Conservation (phyloP, 345 rosid species). For the Noccaea caerulescens region DNA sequence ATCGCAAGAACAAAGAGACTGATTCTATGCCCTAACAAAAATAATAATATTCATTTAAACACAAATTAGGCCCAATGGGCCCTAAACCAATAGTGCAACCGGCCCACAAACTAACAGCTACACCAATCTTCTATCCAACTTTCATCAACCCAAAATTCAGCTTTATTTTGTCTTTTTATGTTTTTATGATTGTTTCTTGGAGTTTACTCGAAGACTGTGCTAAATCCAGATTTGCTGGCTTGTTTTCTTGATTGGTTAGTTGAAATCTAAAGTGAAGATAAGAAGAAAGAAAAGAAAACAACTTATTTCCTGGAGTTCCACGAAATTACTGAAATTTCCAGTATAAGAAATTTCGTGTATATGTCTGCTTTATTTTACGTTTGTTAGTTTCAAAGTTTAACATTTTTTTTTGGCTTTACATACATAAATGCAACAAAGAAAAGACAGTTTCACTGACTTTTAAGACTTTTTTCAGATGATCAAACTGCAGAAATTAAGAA, state of each 20-base stretch:
- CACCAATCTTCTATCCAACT: not conserved
- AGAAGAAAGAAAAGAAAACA: not conserved
- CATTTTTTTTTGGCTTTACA: conserved; percentile 3
- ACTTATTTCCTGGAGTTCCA: conserved; percentile 1
- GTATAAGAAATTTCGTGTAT: conserved; percentile 17
- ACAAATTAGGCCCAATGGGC: conserved; percentile 17
- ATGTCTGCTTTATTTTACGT: conserved; percentile 1
- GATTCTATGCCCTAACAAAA: conserved; percentile 20
- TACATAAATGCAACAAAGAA: conserved; percentile 24
- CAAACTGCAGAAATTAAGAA: conserved; percentile 32
- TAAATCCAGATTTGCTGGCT: conserved; percentile 20
- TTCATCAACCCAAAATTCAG: not conserved
- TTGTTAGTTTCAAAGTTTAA: not conserved
- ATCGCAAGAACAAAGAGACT: not conserved
- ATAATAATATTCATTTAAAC: not conserved
- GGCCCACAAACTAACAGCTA: not conserved
- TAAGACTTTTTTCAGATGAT: conserved; percentile 38
- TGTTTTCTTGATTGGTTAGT: conserved; percentile 3
- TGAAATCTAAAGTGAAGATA: conserved; percentile 1
- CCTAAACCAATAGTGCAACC: not conserved
- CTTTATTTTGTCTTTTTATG: not conserved
- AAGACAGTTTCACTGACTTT: conserved; percentile 20
- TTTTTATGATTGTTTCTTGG: conserved; percentile 42
- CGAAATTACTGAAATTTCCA: conserved; percentile 18
- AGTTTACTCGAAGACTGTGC: conserved; percentile 39